Evolutionary conservation across 352 stramenopile species (phyloP), one percentile per base, ranked within the genome.

Genomic region (Phytophthora tentaculata): DNA sequence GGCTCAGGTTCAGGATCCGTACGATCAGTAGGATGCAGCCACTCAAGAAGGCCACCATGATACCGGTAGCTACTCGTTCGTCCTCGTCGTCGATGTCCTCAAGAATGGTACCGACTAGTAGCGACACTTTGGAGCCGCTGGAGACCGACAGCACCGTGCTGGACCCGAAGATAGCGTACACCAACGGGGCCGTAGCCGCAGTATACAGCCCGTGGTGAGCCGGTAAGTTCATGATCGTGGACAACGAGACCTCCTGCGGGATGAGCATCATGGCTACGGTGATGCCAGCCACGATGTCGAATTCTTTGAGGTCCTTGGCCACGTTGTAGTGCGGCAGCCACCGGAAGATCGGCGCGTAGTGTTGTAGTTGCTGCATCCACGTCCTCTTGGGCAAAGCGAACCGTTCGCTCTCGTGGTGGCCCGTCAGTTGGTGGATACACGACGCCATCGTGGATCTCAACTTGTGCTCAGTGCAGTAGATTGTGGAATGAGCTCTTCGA

Each of bases 141-240:
- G 92, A 92, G 8, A 98, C 86, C 5, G 84, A 91, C 5, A 98
- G 67, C 43, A 97, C 90, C 3, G 83, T 80, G 9, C 79, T 94
- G 5, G 74, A 86, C 1, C 91, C 89, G 65, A 97, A 96, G 29
- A 97, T 56, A 9, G 84, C 75, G 72, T 97, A 97, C 41, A 92
- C 79, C 53, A 96, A 59, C 6, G 92, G 90, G 3, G 96, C 76
- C 19, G 95, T 80, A 1, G 83, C 81, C 0, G 89, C 89, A n/a
- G 80, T 89, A 79, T 98, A 98, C 6, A 98, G 74, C 19, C 94
- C 92, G 76, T 96, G 96, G 51, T 97, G 76, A 0, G 90, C 74
- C 9, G 90, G 88, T 16, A 98, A 73, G 55, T 84, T 71, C 80
- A 95, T 95, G 37, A 97, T 80, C 37, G 89, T 93, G 20, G 89